Conservation (phyloP, 2,329 filamentous ascomycete species). For the Corniculantispora saksenae region DNA sequence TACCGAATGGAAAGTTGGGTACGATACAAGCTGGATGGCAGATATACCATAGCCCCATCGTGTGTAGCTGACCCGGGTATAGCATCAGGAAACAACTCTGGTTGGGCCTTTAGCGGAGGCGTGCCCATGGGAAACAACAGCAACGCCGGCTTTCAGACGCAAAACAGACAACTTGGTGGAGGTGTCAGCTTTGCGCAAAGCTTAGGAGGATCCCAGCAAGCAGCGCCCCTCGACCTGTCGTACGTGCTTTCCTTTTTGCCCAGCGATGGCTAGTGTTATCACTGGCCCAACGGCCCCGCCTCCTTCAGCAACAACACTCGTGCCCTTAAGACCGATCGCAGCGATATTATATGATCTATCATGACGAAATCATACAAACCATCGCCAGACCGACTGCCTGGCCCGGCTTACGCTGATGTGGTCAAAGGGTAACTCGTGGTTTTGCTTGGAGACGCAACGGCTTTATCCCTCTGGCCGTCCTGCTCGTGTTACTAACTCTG, state of each 20-base stretch:
- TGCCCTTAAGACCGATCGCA: neutral
- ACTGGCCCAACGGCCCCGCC: neutral
- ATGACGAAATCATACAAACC: neutral
- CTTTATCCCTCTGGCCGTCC: neutral
- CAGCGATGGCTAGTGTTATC: neutral
- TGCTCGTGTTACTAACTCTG: neutral
- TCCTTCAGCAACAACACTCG: neutral
- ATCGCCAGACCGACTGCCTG: constrained; percentile 11
- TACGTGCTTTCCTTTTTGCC: constrained; percentile 47
- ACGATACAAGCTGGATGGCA: constrained; percentile 27
- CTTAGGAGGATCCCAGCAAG: constrained; percentile 62
- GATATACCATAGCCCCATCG: neutral
- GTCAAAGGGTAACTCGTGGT: constrained; percentile 32
- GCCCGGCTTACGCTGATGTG: constrained; percentile 32
- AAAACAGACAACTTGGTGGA: constrained; percentile 55
- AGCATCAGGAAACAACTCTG: constrained; percentile 48
- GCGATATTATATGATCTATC: neutral
- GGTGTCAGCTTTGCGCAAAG: constrained; percentile 69
- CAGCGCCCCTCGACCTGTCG: constrained; percentile 64
- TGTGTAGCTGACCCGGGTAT: neutral
- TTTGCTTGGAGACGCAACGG: neutral
- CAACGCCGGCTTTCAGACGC: constrained; percentile 45
- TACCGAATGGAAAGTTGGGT: constrained; percentile 69
- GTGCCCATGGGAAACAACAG: constrained; percentile 61
- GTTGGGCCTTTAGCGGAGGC: constrained; percentile 64